Base-by-base conservation (phyloP, 306 rosid genomes). In the Vigna trinervia region DNA sequence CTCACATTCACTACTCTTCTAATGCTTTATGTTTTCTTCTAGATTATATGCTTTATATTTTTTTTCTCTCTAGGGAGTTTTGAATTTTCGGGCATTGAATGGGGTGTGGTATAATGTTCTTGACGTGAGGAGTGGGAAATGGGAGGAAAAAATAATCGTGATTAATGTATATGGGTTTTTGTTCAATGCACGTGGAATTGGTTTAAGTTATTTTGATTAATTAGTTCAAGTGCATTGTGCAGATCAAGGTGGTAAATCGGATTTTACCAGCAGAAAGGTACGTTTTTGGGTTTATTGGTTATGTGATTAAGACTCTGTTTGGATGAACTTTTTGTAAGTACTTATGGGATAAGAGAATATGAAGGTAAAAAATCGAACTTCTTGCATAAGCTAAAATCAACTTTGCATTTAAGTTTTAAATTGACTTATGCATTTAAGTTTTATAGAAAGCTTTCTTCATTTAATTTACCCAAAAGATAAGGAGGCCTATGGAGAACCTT, bases 171-270 rank as follows among this genome's bases (percentile, higher is more conserved):
- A 48, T 74, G 74, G 17, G 15, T 22, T 75, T 79, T 13, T 75
- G 60, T 78, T 50, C 19, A 38, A 5, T 71, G 47, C 58, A 0
- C 34, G 36, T 59, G 46, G 32, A 43, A 43, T 43, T 12, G 11
- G 47, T 66, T 81, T 50, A 62, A 74, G 46, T 71, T 76, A n/a
- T 19, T 73, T 54, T 54, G 0, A 3, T 43, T 70, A 52, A 69
- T 77, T 74, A 57, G 52, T 82, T 78, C 28, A 28, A 54, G 47
- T 78, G 38, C 73, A 38, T 69, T 75, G 4, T 89, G 90, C 97
- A 95, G 98, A 88, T 85, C 87, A 66, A 76, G 75, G 70, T 75
- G 88, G 71, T 67, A 43, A 78, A 66, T 78, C 85, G 47, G 56
- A 65, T 60, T 71, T 47, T 80, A 39, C 89, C 23, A 78, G 69